Conservation (phyloP, 2,329 filamentous ascomycete genomes). For the Xylaria multiplex region DNA sequence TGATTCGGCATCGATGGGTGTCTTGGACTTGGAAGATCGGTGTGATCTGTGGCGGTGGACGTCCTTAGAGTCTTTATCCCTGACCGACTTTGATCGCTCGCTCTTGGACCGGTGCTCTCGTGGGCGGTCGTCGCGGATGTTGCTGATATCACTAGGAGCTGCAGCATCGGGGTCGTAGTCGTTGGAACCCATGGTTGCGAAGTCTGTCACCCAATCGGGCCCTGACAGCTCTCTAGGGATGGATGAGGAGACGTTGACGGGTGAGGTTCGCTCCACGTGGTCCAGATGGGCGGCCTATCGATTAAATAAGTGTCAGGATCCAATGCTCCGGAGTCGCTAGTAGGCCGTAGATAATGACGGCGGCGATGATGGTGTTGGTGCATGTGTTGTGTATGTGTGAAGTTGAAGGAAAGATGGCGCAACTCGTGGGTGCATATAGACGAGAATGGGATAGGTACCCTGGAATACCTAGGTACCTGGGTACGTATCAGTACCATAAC, state of each 20-base stretch:
- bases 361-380: constrained; percentile 1
- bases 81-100: constrained; percentile 39
- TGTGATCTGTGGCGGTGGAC: constrained; percentile 43
- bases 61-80: constrained; percentile 41
- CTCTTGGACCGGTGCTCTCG: constrained; percentile 43
- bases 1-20: constrained; percentile 43
- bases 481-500: constrained; percentile 30
- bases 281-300: constrained; percentile 3
- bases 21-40: constrained; percentile 45
- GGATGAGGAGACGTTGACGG: constrained; percentile 35
- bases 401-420: constrained; percentile 35
- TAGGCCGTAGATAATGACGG: constrained; percentile 11
- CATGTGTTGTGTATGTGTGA: constrained; percentile 25
- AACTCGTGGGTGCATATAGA: constrained; percentile 33
- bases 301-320: constrained; percentile 11
- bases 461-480: constrained; percentile 4
- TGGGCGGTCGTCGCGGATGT: constrained; percentile 38
- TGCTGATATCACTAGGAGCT: constrained; percentile 33
- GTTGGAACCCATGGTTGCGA: constrained; percentile 46
- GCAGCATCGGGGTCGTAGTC: constrained; percentile 42
- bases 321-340: constrained; percentile 12
- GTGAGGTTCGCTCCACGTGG: constrained; percentile 32
- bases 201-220: constrained; percentile 48
- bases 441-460: constrained; percentile 23
- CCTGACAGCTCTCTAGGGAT: constrained; percentile 40